These are phyloP conservation scores for Guyanaporus albipodus DNA, from an alignment of 768 basidiomycete species.

Conservation along the genomic window DNA sequence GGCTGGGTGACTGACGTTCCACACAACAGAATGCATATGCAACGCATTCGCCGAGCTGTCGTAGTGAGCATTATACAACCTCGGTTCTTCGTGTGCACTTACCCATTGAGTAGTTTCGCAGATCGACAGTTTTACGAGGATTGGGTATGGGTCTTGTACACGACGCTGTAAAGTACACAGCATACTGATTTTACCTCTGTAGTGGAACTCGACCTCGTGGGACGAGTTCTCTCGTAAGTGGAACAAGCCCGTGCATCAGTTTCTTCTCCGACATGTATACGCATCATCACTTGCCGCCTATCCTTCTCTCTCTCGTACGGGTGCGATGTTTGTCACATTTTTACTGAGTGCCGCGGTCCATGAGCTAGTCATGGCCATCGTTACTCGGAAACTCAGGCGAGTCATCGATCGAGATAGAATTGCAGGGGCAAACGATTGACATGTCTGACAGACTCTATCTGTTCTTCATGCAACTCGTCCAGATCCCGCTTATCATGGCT, in stretches of 20 bases:
- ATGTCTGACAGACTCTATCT: slow-evolving; percentile 67
- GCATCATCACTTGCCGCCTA: slow-evolving; percentile 80
- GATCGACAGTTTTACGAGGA: slow-evolving; percentile 97
- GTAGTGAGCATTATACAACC: slow-evolving; percentile 48
- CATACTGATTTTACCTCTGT: neutral
- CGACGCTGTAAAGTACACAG: neutral
- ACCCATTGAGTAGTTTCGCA: slow-evolving; percentile 62
- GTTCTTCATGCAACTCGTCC: slow-evolving; percentile 79
- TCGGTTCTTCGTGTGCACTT: neutral
- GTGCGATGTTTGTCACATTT: slow-evolving; percentile 94
- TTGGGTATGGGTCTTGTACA: slow-evolving; percentile 52
- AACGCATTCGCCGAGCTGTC: slow-evolving; percentile 94
- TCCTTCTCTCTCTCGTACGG: slow-evolving; percentile 58
- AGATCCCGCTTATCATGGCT: slow-evolving; percentile 86
- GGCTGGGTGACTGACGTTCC: slow-evolving; percentile 1
- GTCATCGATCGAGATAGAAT: slow-evolving; percentile 17
- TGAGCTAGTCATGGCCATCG: slow-evolving; percentile 95
- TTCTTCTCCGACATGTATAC: slow-evolving; percentile 93
- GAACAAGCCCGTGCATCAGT: slow-evolving; percentile 96
- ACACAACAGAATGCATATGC: slow-evolving; percentile 80
- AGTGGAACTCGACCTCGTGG: slow-evolving; percentile 98
- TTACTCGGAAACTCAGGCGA: slow-evolving; percentile 86
- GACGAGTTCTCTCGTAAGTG: slow-evolving; percentile 98
- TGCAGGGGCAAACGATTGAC: neutral
- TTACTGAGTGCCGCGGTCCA: slow-evolving; percentile 85